Conservation (phyloP, 768 basidiomycete genomes). For the Suillus lakei region DNA sequence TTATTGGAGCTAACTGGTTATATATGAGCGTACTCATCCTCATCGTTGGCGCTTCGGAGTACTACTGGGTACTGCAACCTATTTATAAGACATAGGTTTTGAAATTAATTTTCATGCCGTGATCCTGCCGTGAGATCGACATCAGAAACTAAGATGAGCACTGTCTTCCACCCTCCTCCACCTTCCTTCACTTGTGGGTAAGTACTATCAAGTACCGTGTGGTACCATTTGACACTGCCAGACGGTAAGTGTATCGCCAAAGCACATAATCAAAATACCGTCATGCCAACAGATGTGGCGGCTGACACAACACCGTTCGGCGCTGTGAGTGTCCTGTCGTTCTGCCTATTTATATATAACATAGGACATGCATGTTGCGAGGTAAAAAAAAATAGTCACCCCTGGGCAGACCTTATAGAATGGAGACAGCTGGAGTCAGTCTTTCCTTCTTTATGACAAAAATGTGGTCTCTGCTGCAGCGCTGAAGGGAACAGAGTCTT, state of each 20-base stretch:
- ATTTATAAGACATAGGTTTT: neutral
- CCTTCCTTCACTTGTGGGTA: no score
- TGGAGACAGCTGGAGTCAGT: neutral
- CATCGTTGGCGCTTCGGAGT: no score
- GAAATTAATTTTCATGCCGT: neutral
- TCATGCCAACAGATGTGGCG: slow-evolving; percentile 1
- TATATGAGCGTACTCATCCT: no score
- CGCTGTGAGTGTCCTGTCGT: neutral
- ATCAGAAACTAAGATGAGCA: neutral
- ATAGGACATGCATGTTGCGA: neutral
- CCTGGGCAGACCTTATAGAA: neutral
- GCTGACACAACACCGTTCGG: neutral
- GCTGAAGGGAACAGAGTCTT: neutral
- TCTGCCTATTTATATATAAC: neutral
- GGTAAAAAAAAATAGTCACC: neutral
- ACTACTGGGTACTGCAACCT: no score
- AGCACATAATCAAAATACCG: neutral
- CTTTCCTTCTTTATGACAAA: neutral
- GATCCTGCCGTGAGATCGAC: neutral
- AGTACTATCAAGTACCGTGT: neutral
- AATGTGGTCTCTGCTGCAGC: neutral
- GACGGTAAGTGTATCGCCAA: neutral
- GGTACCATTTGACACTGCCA: neutral
- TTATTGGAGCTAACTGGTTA: no score
- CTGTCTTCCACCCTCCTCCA: neutral